Base-by-base conservation (phyloP, 768 basidiomycete genomes). In the Pleurotus tuber-regium region DNA sequence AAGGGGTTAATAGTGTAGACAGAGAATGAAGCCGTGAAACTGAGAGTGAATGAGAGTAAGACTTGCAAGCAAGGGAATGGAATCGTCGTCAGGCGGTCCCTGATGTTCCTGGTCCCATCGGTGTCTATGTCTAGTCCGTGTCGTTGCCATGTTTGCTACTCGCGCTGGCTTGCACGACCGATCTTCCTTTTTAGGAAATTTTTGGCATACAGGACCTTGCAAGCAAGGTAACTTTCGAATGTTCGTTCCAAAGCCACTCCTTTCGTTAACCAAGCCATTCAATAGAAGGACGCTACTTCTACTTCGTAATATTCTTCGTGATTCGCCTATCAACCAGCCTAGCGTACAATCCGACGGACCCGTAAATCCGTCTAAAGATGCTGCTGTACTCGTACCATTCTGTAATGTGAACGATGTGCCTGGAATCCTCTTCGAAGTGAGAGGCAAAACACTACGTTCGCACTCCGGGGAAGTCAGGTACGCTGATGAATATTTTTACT, bases 391-490 rank as follows among this genome's bases (percentile, higher is more conserved):
- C 44, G 79, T 92, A 56, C 87, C 88, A 0, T 70, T 91, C 44
- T 91, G 89, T 67, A 91, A 92, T 60, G 83, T 91, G 16, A 70
- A 76, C 26, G 73, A 75, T 44, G 69, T 71, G 11, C 86, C 89
- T 0, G 83, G 87, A 5, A 76, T 92, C 16, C 63, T 92, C 41
- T 74, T 90, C 12, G 85, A 91, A 64, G 79, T 91, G 26, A 75
- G 89, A 57, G 80, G 80, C 12, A 80, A 81, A 59, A 66, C 78
- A 33, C 66, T 86, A 44, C 73, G 87, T 57, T 76, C 73, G 25
- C 89, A 91, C 66, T 84, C 88, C 0, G 89, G 89, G n/a, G 87
- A 91, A 72, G 81, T 91, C 28, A 89, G 89, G 89, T 88, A 60
- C 50, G 59, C 43, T 14, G 14, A 7, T 33, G 29, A 16, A 9